phyloP scores from a whole-genome alignment of 495 filamentous ascomycete genomes.

The Penicillium canescens region DNA sequence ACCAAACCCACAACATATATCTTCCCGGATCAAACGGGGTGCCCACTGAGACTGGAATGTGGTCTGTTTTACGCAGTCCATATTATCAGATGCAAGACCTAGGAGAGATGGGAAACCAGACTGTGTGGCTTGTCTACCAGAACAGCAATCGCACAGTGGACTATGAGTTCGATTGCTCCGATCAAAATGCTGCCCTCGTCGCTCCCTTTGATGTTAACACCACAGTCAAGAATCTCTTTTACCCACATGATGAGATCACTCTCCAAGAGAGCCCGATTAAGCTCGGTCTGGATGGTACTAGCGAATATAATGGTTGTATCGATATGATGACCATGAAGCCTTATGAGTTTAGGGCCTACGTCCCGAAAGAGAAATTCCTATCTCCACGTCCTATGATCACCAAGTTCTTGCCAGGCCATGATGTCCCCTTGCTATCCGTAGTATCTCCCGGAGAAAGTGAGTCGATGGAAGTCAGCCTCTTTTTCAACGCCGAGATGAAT shows the following conservation, averaged over 20 bases:
- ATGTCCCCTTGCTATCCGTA: conserved; percentile 55
- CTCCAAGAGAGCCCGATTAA: conserved; percentile 41
- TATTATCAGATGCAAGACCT: conserved; percentile 55
- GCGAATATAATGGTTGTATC: conserved; percentile 57
- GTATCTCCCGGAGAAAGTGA: conserved; percentile 45
- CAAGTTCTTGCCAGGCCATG: conserved; percentile 64
- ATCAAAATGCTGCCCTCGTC: conserved; percentile 49
- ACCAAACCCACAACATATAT: conserved; percentile 52
- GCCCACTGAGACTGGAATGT: conserved; percentile 65
- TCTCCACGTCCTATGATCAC: conserved; percentile 66
- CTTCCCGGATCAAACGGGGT: conserved; percentile 55
- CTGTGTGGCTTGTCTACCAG: conserved; percentile 67
- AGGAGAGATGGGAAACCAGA: conserved; percentile 47
- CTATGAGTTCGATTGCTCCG: conserved; percentile 62
- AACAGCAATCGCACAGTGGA: conserved; percentile 58
- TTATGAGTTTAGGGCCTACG: conserved; percentile 65
- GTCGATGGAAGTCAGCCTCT: conserved; percentile 49
- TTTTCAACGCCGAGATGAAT: conserved; percentile 65
- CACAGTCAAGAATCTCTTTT: conserved; percentile 68
- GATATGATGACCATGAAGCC: conserved; percentile 51
- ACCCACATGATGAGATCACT: conserved; percentile 58
- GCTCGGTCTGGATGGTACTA: conserved; percentile 45
- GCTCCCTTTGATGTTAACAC: conserved; percentile 57
- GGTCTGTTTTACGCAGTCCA: conserved; percentile 59
- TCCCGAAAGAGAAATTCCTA: conserved; percentile 52